Conservation (phyloP, 148 eudicot genomes). For the Nepenthes mirabilis region DNA sequence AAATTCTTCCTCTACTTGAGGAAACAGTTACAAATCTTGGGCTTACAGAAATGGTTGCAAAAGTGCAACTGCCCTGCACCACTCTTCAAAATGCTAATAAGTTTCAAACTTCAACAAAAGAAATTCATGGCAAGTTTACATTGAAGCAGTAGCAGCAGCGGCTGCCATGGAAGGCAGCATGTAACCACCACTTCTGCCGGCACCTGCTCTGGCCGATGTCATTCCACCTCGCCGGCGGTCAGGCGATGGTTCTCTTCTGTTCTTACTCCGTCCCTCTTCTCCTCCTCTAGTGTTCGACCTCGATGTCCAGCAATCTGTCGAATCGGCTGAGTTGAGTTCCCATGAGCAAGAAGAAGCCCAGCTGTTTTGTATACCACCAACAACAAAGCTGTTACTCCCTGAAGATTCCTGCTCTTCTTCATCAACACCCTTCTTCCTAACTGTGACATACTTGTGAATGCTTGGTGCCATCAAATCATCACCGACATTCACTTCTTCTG, state of each 20-base stretch:
- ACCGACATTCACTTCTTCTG: conserved; percentile 47
- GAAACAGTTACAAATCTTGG: neutral
- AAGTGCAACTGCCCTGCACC: neutral
- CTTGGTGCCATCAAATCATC: conserved; percentile 67
- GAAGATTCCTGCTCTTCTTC: conserved; percentile 72
- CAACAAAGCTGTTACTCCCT: conserved; percentile 66
- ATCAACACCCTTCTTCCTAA: conserved; percentile 45
- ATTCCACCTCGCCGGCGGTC: conserved; percentile 28
- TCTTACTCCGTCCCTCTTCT: conserved; percentile 10
- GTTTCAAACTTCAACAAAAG: neutral
- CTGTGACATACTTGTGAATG: conserved; percentile 78
- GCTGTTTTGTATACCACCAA: conserved; percentile 27
- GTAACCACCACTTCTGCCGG: conserved; percentile 11
- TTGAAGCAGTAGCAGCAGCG: conserved; percentile 17
- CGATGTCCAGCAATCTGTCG: conserved; percentile 59
- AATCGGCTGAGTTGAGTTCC: conserved; percentile 87
- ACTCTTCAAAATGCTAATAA: neutral
- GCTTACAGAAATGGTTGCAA: neutral
- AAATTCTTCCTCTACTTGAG: neutral
- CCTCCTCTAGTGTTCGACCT: conserved; percentile 23
- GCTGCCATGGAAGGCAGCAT: conserved; percentile 1
- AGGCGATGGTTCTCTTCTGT: conserved; percentile 12
- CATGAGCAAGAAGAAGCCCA: conserved; percentile 52
- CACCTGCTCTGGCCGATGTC: conserved; percentile 24
- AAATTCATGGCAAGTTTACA: neutral